Evolutionary conservation across 441 rosid species (phyloP), one percentile per base, ranked within the genome.

Genomic region (Viola pubescens): DNA sequence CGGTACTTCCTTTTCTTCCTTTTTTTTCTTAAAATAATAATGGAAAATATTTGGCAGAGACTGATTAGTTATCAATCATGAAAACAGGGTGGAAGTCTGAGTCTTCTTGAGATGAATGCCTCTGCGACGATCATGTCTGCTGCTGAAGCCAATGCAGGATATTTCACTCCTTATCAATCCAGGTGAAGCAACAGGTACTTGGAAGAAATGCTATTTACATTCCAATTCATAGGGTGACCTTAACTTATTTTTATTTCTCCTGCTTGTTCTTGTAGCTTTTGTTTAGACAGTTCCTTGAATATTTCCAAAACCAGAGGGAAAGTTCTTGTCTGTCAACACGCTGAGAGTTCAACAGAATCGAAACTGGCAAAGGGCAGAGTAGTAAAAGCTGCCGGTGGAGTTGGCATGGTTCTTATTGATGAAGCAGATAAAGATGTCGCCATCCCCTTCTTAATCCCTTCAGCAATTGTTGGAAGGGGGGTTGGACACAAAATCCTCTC

Each of bases 151-250:
- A 37, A 70, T 53, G 79, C 75, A 16, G 81, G 84, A 38, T 73
- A 79, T 51, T 82, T 79, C 54, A 79, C 84, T n/a, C 87, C 84
- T 57, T 79, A 82, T 63, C 87, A 82, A 77, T 82, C 87, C 84
- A 82, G 84, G 87, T 82, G 84, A 82, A 75, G 76, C 69, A 69
- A 64, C 74, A 75, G 82, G 79, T 77, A 77, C 81, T 75, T 66
- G 60, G 63, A 69, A 64, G 63, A 59, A 58, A n/a, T 54, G 63
- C 55, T 48, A 58, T 59, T 61, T 14, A 38, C 48, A 60, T 38
- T 62, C 43, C 45, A 52, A 37, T 43, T 56, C 26, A 69, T 40
- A n/a, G 55, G 56, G 50, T 52, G 60, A 54, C 42, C 59, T 67
- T 52, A 63, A 58, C 41, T 61, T 57, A 58, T 59, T 43, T 65